Evolutionary conservation across 2,329 filamentous ascomycete species (phyloP), one percentile per base, ranked within the genome.

Genomic region (Scedosporium apiospermum): DNA sequence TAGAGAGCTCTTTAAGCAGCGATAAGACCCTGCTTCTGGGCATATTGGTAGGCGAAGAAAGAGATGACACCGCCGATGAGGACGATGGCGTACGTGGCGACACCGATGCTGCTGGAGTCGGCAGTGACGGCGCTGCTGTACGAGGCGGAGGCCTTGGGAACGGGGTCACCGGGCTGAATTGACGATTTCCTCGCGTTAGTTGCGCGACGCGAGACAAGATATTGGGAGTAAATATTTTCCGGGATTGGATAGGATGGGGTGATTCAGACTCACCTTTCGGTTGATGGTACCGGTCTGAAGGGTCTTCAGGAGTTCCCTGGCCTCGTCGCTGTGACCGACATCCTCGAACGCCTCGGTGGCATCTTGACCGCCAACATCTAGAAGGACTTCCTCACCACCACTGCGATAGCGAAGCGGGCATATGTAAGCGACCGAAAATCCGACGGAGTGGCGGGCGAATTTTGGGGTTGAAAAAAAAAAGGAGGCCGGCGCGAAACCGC

Each of bases 341-440:
- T 99, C 95, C 82, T 99, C 95, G 75, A 99, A 99, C 65, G 95
- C 93, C 80, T 98, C 95, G 70, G 93, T 96, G 71, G 90, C 89
- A 77, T 99, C 95, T 80, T 96, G 93, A 69, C 95, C 95, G 72
- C 83, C 95, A 67, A 98, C 93, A 70, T 99, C 95, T 69, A 99
- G 88, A 66, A 99, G 82, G 70, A 99, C 95, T 81, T 99, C 95
- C 80, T 99, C 95, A 80, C 95, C 95, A 82, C 95, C 95, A 71
- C 95, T 98, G 73, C 93, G 4, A 14, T 12, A 12, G 4, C 9
- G 10, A 10, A 34, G 9, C 49, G 49, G 18, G 21, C 4, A 27
- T 21, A 51, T 61, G 58, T 61, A 27, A 61, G 58, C 58, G 49
- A n/a, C 49, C 49, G 49, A 53, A 53, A 23, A 4, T 55, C 18